Evolutionary conservation across 2,329 filamentous ascomycete genomes (phyloP), one percentile per base, ranked within the genome.

Genomic region (Cercospora sp.): DNA sequence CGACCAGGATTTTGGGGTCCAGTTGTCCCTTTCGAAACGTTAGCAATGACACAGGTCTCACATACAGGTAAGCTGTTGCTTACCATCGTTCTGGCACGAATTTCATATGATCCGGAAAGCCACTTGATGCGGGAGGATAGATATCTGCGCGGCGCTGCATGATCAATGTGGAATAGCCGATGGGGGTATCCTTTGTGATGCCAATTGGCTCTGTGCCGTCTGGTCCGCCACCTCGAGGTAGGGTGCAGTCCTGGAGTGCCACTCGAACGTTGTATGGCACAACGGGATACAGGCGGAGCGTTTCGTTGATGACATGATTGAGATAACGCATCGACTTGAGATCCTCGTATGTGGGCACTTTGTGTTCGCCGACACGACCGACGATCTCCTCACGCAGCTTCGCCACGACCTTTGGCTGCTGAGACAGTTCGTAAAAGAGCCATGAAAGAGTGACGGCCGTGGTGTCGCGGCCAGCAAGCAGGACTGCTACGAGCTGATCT

Each of bases 281-380:
- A 3, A 82, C 79, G 2, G 83, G 83, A 69, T 84, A 85, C 18
- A 85, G 75, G 9, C 83, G 80, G 5, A 85, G 76, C n/a, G 74
- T 78, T 71, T 82, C 80, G 71, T 81, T 81, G 61, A 82, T 69
- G n/a, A 74, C 78, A 70, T 81, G 78, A 59, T 80, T 73, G 16
- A 95, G 86, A 78, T 94, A 97, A 74, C 91, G 90, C 93, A 97
- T 97, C 72, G 85, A 85, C 83, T 97, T 97, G 68, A 97, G 85
- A 76, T 97, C 87, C 12, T 88, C 85, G 78, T 96, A 97, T 0
- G 90, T 93, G 9, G 83, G 83, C 3, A 84, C 81, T 5, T 84
- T 80, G 13, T 87, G 81, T 6, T 85, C 79, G 1, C 93, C 93
- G 4, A 97, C 86, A 0, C 83, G 83, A 1, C 85, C 77, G 28